phyloP scores from a whole-genome alignment of 2,329 filamentous ascomycete species.

The Hymenoscyphus albidus region DNA sequence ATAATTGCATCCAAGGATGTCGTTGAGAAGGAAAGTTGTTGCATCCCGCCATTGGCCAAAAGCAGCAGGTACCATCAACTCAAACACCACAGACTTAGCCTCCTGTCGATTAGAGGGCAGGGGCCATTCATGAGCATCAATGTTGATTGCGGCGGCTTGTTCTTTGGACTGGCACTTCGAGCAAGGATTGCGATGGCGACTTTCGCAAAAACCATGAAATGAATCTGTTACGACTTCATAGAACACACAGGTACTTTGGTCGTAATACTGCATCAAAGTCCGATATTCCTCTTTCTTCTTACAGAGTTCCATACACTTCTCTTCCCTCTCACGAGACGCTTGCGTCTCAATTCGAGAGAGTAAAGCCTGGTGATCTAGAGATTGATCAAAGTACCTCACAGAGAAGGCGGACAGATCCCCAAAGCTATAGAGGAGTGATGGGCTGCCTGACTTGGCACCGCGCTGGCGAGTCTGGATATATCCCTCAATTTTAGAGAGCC shows the following conservation, averaged over 20 bases:
- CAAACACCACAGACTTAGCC: constrained; percentile 48
- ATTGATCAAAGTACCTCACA: constrained; percentile 46
- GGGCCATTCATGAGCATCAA: constrained; percentile 54
- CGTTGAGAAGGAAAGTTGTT: constrained; percentile 29
- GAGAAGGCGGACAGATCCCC: constrained; percentile 36
- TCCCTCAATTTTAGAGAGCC: constrained; percentile 42
- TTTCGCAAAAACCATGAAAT: constrained; percentile 14
- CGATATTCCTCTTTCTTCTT: constrained; percentile 32
- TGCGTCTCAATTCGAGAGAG: constrained; percentile 38
- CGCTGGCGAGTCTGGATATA: constrained; percentile 38
- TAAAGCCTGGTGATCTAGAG: constrained; percentile 37
- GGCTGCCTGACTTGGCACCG: neutral
- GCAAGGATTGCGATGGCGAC: neutral
- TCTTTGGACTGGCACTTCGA: constrained; percentile 8
- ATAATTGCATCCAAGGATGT: constrained; percentile 1
- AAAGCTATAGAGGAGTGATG: neutral
- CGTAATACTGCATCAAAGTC: neutral
- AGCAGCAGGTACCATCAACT: constrained; percentile 41
- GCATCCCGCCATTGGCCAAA: constrained; percentile 48
- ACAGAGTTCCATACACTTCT: neutral
- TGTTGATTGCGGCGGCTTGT: constrained; percentile 40
- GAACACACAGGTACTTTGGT: neutral
- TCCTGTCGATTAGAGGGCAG: constrained; percentile 36
- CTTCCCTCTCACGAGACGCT: neutral
- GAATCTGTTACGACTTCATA: neutral